These are phyloP conservation scores for Eleusine indica DNA, from an alignment of 176 grass and related monocot species.

Conservation along the genomic window DNA sequence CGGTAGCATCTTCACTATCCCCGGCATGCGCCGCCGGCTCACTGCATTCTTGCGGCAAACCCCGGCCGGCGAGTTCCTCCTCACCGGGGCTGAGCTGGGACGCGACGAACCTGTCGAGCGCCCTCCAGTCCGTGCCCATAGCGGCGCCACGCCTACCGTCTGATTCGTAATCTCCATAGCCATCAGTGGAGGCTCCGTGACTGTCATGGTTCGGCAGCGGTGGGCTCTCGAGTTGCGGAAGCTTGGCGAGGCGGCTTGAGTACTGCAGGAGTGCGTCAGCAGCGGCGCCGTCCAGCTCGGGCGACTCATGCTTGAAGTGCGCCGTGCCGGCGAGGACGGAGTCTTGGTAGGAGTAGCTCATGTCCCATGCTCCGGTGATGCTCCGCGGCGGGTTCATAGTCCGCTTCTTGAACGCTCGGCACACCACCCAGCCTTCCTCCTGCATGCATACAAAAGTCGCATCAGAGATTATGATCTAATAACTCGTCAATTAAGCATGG, in stretches of 20 bases:
- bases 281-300: slow-evolving; percentile 19
- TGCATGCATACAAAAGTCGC: slow-evolving; percentile 15
- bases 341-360: slow-evolving; percentile 40
- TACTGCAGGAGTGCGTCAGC: slow-evolving; percentile 38
- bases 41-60: background rate
- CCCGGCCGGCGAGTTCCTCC: background rate
- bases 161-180: slow-evolving; percentile 10
- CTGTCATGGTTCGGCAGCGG: slow-evolving; percentile 11
- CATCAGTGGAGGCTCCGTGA: background rate
- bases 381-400: slow-evolving; percentile 47
- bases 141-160: background rate
- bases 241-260: slow-evolving; percentile 39
- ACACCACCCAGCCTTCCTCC: slow-evolving; percentile 92
- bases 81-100: slow-evolving; percentile 58
- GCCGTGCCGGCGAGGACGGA: slow-evolving; percentile 11
- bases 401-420: slow-evolving; percentile 90
- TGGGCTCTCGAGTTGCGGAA: slow-evolving; percentile 65
- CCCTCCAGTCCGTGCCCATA: slow-evolving; percentile 58
- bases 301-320: slow-evolving; percentile 40
- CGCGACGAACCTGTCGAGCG: slow-evolving; percentile 65
- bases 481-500: background rate
- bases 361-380: slow-evolving; percentile 49
- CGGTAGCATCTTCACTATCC: background rate
- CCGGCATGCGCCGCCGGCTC: background rate
- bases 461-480: background rate